Evolutionary conservation across 140 eudicot species (phyloP).

Genomic region (Anethum foeniculum): DNA sequence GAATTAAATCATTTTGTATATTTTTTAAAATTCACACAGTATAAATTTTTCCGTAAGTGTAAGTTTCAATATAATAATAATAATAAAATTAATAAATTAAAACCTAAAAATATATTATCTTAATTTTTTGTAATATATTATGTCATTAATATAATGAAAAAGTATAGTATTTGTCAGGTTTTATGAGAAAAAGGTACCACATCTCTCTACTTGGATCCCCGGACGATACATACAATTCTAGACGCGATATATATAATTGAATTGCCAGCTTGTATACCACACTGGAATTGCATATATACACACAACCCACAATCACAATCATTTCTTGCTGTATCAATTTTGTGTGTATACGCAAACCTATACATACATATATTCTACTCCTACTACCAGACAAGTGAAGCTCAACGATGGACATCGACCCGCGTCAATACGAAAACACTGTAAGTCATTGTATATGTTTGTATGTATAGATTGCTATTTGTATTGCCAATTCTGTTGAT

Average conservation of each 20-base stretch:
- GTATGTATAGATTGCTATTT: not conserved
- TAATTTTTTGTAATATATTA: too few species aligned
- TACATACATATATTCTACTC: not conserved
- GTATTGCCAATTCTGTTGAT: not conserved
- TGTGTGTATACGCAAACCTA: not conserved
- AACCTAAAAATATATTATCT: too few species aligned
- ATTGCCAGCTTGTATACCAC: not conserved
- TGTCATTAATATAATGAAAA: too few species aligned
- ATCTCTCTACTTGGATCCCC: too few species aligned
- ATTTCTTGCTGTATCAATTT: not conserved
- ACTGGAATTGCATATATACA: not conserved
- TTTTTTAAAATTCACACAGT: too few species aligned
- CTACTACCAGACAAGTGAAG: not conserved
- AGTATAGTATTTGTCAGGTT: too few species aligned
- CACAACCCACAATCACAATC: not conserved
- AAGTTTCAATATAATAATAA: too few species aligned
- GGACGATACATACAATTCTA: too few species aligned
- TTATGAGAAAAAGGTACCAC: too few species aligned
- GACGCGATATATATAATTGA: not conserved
- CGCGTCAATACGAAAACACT: slow-evolving; percentile 10
- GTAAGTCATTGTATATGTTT: not conserved
- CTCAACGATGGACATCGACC: not conserved
- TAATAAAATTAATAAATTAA: too few species aligned
- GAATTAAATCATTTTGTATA: too few species aligned
- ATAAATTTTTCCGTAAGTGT: too few species aligned